A percentile compares a stretch with the other conserved stretches of the same genome.
phyloP scores from a whole-genome alignment of 2,329 filamentous ascomycete genomes.

The Scedosporium boydii region DNA sequence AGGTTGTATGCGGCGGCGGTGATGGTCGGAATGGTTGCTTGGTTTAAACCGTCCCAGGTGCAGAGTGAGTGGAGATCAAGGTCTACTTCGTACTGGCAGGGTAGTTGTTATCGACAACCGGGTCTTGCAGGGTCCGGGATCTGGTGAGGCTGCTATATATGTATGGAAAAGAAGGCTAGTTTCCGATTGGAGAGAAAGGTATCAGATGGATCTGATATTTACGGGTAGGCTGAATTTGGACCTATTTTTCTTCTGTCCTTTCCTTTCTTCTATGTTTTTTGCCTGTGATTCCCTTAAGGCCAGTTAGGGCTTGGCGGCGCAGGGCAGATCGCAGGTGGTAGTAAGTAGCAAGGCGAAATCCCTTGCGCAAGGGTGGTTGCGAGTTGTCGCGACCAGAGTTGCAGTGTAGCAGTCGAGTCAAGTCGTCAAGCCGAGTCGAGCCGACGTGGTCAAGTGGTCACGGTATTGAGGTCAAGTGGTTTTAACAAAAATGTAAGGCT shows the following conservation, averaged over 20 bases:
- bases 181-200: too few relatives aligned
- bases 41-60: not conserved
- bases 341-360: not conserved
- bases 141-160: too few relatives aligned
- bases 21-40: not conserved
- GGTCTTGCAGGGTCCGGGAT: too few relatives aligned
- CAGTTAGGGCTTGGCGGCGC: not conserved
- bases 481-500: too few relatives aligned
- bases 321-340: too few relatives aligned
- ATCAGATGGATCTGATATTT: not conserved
- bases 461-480: too few relatives aligned
- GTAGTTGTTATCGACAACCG: too few relatives aligned
- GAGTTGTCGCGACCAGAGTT: not conserved
- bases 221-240: not conserved
- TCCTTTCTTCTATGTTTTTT: too few relatives aligned
- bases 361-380: not conserved
- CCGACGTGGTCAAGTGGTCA: too few relatives aligned
- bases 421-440: too few relatives aligned
- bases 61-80: not conserved
- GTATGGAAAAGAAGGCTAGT: too few relatives aligned
- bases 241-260: not conserved
- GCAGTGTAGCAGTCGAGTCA: too few relatives aligned
- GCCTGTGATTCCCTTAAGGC: not conserved
- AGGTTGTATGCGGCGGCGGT: not conserved
- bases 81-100: not conserved